phyloP scores from a whole-genome alignment of 139 green algal genomes.

The Chlamydomonas eustigma region DNA sequence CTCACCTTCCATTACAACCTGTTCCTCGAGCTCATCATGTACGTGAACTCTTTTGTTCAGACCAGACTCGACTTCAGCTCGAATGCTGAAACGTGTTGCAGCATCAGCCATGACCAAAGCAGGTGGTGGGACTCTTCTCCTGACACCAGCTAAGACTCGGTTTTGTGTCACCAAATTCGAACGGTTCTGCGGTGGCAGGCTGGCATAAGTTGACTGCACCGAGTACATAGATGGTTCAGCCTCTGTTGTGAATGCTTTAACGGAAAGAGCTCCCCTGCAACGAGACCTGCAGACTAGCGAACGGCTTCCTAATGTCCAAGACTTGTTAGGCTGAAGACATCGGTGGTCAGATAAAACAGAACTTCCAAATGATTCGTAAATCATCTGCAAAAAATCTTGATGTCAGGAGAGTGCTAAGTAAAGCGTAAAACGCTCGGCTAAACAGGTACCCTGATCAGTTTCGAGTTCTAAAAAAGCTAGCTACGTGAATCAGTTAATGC shows the following conservation, averaged over 20 bases:
- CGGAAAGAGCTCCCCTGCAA: too few species aligned
- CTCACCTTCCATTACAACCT: not conserved
- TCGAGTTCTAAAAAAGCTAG: too few species aligned
- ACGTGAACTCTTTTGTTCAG: not conserved
- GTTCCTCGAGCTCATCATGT: not conserved
- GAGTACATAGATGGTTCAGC: not conserved
- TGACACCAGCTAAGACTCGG: not conserved
- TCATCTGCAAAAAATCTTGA: too few species aligned
- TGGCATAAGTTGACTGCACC: not conserved
- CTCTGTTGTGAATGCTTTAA: not conserved
- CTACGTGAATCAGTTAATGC: too few species aligned
- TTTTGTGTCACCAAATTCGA: not conserved
- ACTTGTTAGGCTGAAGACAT: too few species aligned
- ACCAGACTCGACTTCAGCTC: not conserved
- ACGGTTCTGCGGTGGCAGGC: not conserved
- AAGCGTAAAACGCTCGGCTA: too few species aligned
- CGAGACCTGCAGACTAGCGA: too few species aligned
- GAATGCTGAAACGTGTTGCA: not conserved
- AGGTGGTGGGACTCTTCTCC: not conserved
- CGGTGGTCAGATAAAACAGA: too few species aligned
- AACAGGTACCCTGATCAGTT: too few species aligned
- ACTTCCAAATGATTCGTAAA: too few species aligned
- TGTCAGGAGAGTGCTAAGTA: too few species aligned
- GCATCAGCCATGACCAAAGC: not conserved
- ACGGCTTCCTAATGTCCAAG: too few species aligned